Base-by-base conservation (phyloP, 495 filamentous ascomycete genomes). In the Aspergillus wentii region DNA sequence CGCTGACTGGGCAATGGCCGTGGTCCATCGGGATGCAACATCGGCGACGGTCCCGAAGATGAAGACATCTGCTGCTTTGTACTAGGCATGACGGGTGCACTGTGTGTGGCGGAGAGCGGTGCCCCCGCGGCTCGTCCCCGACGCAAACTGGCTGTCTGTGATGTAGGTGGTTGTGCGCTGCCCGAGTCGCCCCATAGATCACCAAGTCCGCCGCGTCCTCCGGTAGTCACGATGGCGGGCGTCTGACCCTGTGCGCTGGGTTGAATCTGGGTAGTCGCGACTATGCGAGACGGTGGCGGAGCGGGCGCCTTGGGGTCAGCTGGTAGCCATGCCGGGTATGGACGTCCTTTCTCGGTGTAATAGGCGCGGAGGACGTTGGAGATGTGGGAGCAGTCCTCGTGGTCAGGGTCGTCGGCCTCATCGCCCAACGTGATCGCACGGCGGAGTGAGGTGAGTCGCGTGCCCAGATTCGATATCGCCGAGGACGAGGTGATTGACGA, bases 281-380 rank as follows among this genome's bases (percentile, higher is more conserved):
- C 65, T 34, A 72, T 55, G 44, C 64, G 32, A 57, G 65, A 41
- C 0, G 78, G 72, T 16, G 80, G 69, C 20, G 74, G 76, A 11
- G 78, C 70, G 16, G 76, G 83, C 3, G 76, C 80, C 51, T 85
- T 87, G 4, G 89, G 88, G 49, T 88, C 87, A 10, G 83, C 85
- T 17, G 85, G 88, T 8, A 98, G 84, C 92, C 92, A 98, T 43
- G 69, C 61, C 6, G 92, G 92, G 53, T 88, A 88, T 0, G 84
- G 76, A 11, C 81, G 79, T 44, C 81, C 82, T 51, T 94, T 94
- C 56, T 97, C 92, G 23, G 67, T 78, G 69, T 98, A 98, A 72
- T 97, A 95, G 40, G 80, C 84, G 35, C 92, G 85, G n/a, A 98
- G 80, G 10, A 94, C 90, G 55, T 90, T 85, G 64, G 86, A 91